Evolutionary conservation across 2,329 filamentous ascomycete genomes (phyloP), one percentile per base, ranked within the genome.

Genomic region (Teratosphaeriaceae sp.): DNA sequence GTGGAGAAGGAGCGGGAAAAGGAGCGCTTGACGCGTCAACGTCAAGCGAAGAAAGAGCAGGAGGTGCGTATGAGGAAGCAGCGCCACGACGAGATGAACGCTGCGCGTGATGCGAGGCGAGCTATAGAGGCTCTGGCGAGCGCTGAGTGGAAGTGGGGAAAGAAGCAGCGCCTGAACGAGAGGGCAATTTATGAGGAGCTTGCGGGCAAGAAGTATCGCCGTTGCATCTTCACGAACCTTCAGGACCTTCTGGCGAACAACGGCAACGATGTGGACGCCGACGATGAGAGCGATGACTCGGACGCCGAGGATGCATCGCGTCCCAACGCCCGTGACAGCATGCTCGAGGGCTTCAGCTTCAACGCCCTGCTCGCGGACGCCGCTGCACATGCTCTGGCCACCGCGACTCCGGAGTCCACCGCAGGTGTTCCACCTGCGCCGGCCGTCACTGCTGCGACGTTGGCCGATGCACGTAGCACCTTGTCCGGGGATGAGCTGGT

Each of bases 401-500:
- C 3, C 19, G 35, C 16, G 21, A 38, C 16, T 34, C 23, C 13
- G 33, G 21, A 21, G 29, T 36, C 31, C 20, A 38, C 24, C 38
- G 41, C 11, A 30, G 46, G 16, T 42, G 20, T 6, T 13, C 29
- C 18, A 36, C 21, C 8, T 5, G n/a, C 18, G 27, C 31, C 38
- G 30, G 24, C 18, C 16, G 47, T 59, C 46, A 53, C 48, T 24
- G 43, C 46, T 24, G 51, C 50, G 22, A 53, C 49, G 8, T 49
- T 60, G 7, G 41, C 49, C 40, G 57, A 53, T 40, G 52, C 56
- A 3, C 59, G 61, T 50, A 52, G 45, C 39, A 52, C 54, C 35
- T 47, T 56, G 43, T 47, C 43, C 22, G 29, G 46, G 11, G 48
- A 33, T 21, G 57, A 62, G 38, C 51, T 64, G 40, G 48, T 54